Conservation (phyloP, 257 asterid genomes). For the Leonotis leonurus region DNA sequence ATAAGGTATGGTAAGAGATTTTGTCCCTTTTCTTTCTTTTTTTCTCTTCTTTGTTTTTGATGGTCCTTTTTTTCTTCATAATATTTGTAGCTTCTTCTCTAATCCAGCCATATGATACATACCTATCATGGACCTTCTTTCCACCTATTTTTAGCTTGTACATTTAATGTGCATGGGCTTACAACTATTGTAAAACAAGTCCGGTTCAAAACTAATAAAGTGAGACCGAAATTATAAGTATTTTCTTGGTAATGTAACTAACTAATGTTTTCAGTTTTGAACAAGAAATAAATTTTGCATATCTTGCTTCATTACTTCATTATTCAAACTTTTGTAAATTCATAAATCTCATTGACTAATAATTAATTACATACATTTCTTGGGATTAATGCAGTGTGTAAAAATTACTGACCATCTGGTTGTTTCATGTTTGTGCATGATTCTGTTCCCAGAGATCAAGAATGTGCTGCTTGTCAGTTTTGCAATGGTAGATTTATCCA, state of each 20-base stretch:
- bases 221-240: not conserved
- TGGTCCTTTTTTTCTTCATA: not conserved
- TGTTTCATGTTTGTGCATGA: too few relatives aligned
- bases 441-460: too few relatives aligned
- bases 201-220: not conserved
- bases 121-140: not conserved
- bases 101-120: not conserved
- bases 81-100: not conserved
- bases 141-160: not conserved
- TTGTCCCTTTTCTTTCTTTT: not conserved
- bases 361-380: too few relatives aligned
- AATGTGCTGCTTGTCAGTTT: too few relatives aligned
- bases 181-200: slow-evolving; percentile 17
- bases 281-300: too few relatives aligned
- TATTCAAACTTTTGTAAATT: too few relatives aligned
- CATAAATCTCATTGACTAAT: too few relatives aligned
- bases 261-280: not conserved
- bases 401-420: too few relatives aligned
- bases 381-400: too few relatives aligned
- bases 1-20: slow-evolving; percentile 6
- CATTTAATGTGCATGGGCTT: not conserved
- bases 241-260: not conserved
- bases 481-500: too few relatives aligned
- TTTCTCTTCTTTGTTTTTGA: not conserved
- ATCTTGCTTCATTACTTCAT: too few relatives aligned